phyloP scores from a whole-genome alignment of 768 basidiomycete genomes.

The Suillus subalutaceus region DNA sequence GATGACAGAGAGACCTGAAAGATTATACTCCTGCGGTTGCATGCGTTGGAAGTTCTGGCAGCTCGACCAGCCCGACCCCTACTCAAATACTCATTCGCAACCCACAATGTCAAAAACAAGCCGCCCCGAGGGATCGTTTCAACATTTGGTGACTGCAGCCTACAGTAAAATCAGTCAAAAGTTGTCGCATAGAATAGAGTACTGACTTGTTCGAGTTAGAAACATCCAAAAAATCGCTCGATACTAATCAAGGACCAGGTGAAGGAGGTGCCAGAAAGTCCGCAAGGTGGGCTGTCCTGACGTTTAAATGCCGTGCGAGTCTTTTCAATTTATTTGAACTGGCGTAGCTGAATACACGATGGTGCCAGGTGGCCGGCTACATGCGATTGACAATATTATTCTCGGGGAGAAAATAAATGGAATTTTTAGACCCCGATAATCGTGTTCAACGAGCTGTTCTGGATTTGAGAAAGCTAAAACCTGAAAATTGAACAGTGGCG shows the following conservation, averaged over 20 bases:
- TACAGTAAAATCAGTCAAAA: not conserved
- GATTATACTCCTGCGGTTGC: not conserved
- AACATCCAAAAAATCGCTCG: not conserved
- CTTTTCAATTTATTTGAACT: not conserved
- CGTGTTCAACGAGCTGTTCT: not conserved
- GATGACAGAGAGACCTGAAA: not conserved
- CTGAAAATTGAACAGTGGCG: no score
- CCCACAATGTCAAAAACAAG: not conserved
- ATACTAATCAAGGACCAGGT: not conserved
- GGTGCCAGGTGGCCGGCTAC: not conserved
- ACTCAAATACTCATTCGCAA: not conserved
- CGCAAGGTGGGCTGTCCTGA: not conserved
- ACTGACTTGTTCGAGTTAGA: not conserved
- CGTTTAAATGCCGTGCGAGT: not conserved
- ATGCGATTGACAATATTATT: not conserved
- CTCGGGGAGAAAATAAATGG: not conserved
- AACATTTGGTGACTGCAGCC: not conserved
- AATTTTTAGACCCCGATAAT: not conserved
- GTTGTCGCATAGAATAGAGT: not conserved
- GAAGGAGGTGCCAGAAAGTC: not conserved
- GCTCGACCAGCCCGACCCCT: not conserved
- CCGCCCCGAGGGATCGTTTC: not conserved
- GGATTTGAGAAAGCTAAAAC: not conserved
- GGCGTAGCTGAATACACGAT: not conserved
- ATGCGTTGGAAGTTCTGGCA: not conserved